These are phyloP conservation scores for Hypoxylon sp. DNA, from an alignment of 2,329 filamentous ascomycete genomes.

Conservation along the genomic window DNA sequence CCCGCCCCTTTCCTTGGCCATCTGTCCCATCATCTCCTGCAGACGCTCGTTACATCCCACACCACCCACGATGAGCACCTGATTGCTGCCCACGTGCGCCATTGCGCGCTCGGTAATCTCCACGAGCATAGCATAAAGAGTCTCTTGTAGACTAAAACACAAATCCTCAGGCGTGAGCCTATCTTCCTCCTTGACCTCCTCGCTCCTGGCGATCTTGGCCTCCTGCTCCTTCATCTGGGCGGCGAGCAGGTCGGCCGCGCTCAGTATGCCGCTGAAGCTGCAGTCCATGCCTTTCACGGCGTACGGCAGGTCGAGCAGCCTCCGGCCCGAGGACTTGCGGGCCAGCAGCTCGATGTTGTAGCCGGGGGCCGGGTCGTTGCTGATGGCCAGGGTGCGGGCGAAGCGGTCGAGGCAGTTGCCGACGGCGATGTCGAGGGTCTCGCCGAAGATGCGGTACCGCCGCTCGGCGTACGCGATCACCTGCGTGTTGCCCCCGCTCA, in stretches of 20 bases:
- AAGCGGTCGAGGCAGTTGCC: conserved; percentile 98
- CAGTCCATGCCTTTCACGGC: conserved; percentile 99
- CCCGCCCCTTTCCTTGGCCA: conserved; percentile 89
- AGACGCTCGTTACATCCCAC: conserved; percentile 95
- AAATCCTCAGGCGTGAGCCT: conserved; percentile 83
- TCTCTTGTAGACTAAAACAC: conserved; percentile 96
- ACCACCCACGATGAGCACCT: conserved; percentile 95
- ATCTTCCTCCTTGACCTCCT: conserved; percentile 52
- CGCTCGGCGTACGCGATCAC: conserved; percentile 96
- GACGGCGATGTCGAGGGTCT: conserved; percentile 96
- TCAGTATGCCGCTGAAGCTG: conserved; percentile 92
- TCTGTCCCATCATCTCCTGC: conserved; percentile 98
- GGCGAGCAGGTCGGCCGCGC: conserved; percentile 83
- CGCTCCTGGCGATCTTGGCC: conserved; percentile 41
- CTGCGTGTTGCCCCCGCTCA: conserved; percentile 95
- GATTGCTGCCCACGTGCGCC: conserved; percentile 91
- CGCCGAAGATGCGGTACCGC: conserved; percentile 96
- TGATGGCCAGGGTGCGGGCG: conserved; percentile 88
- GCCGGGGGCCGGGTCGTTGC: conserved; percentile 95
- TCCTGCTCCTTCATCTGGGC: conserved; percentile 67
- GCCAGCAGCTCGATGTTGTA: conserved; percentile 99
- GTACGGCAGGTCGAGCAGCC: conserved; percentile 89
- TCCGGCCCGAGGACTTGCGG: conserved; percentile 72
- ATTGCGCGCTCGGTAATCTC: conserved; percentile 99
- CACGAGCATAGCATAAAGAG: conserved; percentile 95